Evolutionary conservation across 1,284 basidiomycete genomes (phyloP).

Genomic region (Cutaneotrichosporon sp.): DNA sequence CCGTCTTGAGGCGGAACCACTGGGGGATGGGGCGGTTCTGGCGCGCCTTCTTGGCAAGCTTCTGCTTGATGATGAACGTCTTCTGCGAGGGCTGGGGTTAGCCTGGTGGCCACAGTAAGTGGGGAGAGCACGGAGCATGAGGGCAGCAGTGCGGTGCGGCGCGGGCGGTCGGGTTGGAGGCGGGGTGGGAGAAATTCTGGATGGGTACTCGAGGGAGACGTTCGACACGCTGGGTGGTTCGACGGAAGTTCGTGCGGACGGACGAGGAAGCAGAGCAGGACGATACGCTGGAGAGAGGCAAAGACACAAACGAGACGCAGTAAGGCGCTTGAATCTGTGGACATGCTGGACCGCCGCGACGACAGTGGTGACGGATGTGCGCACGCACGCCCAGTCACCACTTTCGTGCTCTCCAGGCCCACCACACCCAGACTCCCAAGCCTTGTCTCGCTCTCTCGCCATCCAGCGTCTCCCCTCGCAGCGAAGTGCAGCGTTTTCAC

Average conservation of each 20-base stretch:
- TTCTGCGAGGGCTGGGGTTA: slow-evolving; percentile 17
- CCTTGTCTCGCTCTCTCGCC: background rate
- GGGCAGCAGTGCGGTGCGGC: background rate
- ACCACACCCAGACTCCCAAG: background rate
- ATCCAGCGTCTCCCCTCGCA: background rate
- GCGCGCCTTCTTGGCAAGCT: slow-evolving; percentile 90
- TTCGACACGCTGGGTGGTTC: background rate
- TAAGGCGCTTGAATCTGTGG: too few relatives aligned
- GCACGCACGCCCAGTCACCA: too few relatives aligned
- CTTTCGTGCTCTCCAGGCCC: background rate
- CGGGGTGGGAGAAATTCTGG: background rate
- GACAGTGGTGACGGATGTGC: too few relatives aligned
- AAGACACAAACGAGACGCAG: too few relatives aligned
- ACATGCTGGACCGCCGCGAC: too few relatives aligned
- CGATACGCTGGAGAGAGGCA: too few relatives aligned
- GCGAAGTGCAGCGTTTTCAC: background rate
- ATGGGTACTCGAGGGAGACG: background rate
- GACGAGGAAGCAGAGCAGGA: too few relatives aligned
- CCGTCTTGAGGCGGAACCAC: slow-evolving; percentile 98
- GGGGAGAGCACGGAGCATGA: background rate
- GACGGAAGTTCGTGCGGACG: too few relatives aligned
- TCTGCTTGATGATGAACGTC: slow-evolving; percentile 64
- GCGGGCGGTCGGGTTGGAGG: background rate
- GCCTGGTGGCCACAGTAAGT: background rate
- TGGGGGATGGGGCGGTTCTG: slow-evolving; percentile 98